Conservation (phyloP, 495 filamentous ascomycete species). For the Podospora bellae-mahoneyi region DNA sequence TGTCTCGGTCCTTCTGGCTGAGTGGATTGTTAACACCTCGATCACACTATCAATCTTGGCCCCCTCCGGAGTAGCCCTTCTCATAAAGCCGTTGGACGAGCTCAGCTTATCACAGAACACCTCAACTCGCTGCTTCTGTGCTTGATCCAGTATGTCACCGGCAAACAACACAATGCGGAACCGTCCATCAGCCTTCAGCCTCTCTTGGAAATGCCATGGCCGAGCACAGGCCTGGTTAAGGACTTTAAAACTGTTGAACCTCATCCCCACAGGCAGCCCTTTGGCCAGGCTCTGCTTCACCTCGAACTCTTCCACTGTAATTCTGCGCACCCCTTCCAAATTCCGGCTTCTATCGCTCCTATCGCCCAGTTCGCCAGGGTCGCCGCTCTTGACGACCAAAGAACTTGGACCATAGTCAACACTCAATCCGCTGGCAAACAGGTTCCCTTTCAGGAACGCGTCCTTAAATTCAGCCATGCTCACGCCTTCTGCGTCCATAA, state of each 20-base stretch:
- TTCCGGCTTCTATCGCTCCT: slow-evolving; percentile 44
- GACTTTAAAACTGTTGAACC: slow-evolving; percentile 58
- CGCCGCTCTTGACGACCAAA: slow-evolving; percentile 28
- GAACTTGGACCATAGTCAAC: slow-evolving; percentile 35
- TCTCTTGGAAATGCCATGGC: slow-evolving; percentile 52
- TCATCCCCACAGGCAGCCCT: slow-evolving; percentile 42
- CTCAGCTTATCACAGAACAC: slow-evolving; percentile 43
- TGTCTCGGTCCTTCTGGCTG: slow-evolving; percentile 45
- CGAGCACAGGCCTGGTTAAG: slow-evolving; percentile 58
- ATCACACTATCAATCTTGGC: slow-evolving; percentile 44
- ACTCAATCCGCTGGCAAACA: slow-evolving; percentile 38
- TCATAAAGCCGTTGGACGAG: slow-evolving; percentile 35
- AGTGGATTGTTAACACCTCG: slow-evolving; percentile 62
- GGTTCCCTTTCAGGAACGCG: slow-evolving; percentile 37
- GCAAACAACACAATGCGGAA: slow-evolving; percentile 66
- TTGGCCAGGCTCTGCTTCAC: slow-evolving; percentile 27
- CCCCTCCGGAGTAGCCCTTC: slow-evolving; percentile 43
- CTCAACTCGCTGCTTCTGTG: slow-evolving; percentile 47
- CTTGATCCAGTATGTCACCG: slow-evolving; percentile 50
- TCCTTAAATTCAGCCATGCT: slow-evolving; percentile 47
- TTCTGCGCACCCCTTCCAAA: slow-evolving; percentile 7
- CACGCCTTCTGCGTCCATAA: slow-evolving; percentile 43
- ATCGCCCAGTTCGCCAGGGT: slow-evolving; percentile 36
- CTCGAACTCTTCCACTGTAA: slow-evolving; percentile 19
- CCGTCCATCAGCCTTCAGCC: slow-evolving; percentile 52